Base-by-base conservation (phyloP, 1,284 basidiomycete species). In the Testicularia cyperi region DNA sequence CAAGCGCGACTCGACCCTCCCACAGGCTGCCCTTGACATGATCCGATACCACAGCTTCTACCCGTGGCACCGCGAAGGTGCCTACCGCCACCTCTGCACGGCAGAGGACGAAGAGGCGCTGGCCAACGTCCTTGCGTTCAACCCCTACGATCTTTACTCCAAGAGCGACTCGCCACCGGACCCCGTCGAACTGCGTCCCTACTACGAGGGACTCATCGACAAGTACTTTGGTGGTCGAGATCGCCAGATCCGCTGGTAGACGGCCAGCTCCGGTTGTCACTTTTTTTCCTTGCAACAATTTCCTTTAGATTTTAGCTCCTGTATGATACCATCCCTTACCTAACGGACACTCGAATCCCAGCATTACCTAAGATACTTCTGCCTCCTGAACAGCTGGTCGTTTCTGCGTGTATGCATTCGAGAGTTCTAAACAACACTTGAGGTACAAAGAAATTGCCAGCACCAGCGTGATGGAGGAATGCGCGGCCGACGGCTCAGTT, bases 31-130 rank as follows among this genome's bases (percentile, higher is more conserved):
- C 0, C 81, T 94, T 26, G 85, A 87, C 20, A 94, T 94, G 90
- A 90, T 94, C 72, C 85, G 90, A 20, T 92, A 89, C 78, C 90
- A 94, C 80, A 88, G 86, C 66, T 92, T 92, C 81, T 92, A 92
- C 80, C 90, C 90, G 79, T 85, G 62, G 70, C 72, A 73, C 44
- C 41, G 64, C 9, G 64, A 61, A 15, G 66, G 56, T 18, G 60
- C 54, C 31, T 57, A 63, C 43, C 38, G 44, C 14, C 63, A 63
- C 41, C 55, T 68, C 15, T 60, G 54, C 28, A 33, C 23, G n/a
- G 26, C 37, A 0, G 43, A 57, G 30, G 65, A 64, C 34, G 47
- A 67, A 16, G 31, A 45, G 1, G 61, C 60, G 2, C 29, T 67
- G 4, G 27, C 41, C 3, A 63, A 64, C 39, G 61, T 64, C n/a